A percentile compares a stretch with the other conserved stretches of the same genome.
Evolutionary conservation across 768 basidiomycete species (phyloP).

Genomic region (Trametes elegans): DNA sequence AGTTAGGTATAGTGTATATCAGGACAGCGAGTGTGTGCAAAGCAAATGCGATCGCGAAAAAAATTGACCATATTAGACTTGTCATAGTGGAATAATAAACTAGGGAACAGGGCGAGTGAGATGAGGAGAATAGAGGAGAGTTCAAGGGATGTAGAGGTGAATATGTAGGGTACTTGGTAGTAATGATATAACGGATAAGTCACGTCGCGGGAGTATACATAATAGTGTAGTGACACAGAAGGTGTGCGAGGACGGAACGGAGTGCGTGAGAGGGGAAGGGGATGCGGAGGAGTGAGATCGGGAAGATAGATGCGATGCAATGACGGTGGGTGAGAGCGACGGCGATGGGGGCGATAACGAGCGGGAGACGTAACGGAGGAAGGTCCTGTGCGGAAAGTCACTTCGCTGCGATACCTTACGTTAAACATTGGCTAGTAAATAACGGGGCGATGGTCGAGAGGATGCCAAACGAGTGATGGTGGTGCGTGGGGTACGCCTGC

Average conservation of each 20-base stretch:
- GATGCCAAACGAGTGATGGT: constrained; percentile 11
- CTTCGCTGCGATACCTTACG: constrained; percentile 12
- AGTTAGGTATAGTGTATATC: neutral
- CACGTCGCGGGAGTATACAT: constrained; percentile 16
- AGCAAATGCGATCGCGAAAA: neutral
- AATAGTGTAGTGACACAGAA: constrained; percentile 14
- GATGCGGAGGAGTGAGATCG: constrained; percentile 3
- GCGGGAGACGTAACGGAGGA: constrained; percentile 11
- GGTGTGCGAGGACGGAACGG: constrained; percentile 1
- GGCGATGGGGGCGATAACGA: constrained; percentile 20
- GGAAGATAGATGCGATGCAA: constrained; percentile 15
- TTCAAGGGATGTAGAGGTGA: too few species aligned
- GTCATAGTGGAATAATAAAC: constrained; percentile 16
- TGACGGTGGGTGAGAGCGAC: constrained; percentile 16
- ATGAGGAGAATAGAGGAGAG: neutral
- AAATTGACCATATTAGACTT: constrained; percentile 6
- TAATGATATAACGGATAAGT: constrained; percentile 21
- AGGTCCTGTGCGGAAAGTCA: constrained; percentile 7
- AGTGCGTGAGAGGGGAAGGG: constrained; percentile 5
- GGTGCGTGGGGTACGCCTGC: neutral
- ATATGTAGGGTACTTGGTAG: constrained; percentile 10
- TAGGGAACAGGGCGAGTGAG: neutral
- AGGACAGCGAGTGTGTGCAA: neutral
- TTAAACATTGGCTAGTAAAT: constrained; percentile 13
- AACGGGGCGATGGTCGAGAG: constrained; percentile 13